Base-by-base conservation (phyloP, 495 filamentous ascomycete genomes). In the Amorphotheca resinae region DNA sequence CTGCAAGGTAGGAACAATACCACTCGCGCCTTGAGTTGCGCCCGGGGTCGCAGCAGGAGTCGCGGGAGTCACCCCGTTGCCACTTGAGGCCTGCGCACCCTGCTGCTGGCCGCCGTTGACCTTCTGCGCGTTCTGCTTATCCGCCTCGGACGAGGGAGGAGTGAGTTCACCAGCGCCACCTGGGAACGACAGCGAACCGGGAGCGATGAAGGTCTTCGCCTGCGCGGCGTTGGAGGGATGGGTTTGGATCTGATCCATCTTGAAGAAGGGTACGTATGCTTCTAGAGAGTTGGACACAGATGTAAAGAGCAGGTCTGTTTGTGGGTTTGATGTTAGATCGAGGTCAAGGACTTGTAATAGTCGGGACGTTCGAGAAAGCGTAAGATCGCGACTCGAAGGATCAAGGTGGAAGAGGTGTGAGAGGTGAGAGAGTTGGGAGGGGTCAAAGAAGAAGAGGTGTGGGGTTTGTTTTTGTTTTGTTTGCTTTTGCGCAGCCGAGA, bases 1-100 rank as follows among this genome's bases (percentile, higher is more conserved):
- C 89, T 96, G 91, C 76, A 95, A 77, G 45, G 89, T 95, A 54
- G 91, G 89, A 55, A 95, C 87, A 61, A 98, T 84, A 55, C 91
- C 91, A 69, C 81, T 87, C 49, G 84, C 83, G 58, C 78, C 78
- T 43, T 41, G 41, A 14, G 68, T 80, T 45, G 82, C 84, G 56
- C 77, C 82, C 58, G 89, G 88, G 35, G 89, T 95, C 49, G 91
- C 86, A 70, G 87, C 89, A 48, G 89, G 89, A 62, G 91, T 95
- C 42, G 87, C 85, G 69, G 88, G 87, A 68, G 80, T 87, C 72
- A 93, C 84, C 74, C 85, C 86, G 63, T 80, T 84, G 70, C 73
- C 83, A 66, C 33, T 57, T 20, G 44, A 38, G 70, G 63, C 72
- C 69, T 72, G 74, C 57, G 58, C 70, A 67, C 70, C 74, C 54